Percentiles rank a stretch among this genome's conserved stretches.
These are phyloP conservation scores for Moelleriella libera DNA, from an alignment of 2,329 filamentous ascomycete species.

Conservation along the genomic window DNA sequence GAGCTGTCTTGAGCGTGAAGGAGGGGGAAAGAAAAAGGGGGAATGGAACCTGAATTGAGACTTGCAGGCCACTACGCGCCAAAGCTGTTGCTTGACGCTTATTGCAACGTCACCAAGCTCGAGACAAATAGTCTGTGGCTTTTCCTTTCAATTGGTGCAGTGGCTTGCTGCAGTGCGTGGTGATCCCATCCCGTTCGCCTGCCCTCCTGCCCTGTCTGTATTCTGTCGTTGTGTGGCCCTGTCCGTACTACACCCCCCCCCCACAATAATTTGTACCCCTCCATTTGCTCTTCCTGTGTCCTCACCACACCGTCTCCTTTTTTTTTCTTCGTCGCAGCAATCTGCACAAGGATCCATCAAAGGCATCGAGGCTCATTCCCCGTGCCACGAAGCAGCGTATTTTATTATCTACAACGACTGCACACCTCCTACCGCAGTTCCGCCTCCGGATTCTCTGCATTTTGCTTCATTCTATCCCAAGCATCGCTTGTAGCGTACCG, in stretches of 20 bases:
- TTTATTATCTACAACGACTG: constrained; percentile 14
- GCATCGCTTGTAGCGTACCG: constrained; percentile 1
- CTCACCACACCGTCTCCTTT: constrained; percentile 14
- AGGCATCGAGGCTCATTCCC: not conserved
- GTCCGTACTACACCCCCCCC: not conserved
- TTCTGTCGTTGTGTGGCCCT: not conserved
- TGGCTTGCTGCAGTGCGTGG: not conserved
- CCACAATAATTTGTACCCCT: constrained; percentile 26
- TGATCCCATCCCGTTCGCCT: not conserved
- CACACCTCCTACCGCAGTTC: not conserved
- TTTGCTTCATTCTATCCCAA: not conserved
- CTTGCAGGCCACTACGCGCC: not conserved
- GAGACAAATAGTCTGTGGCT: not conserved
- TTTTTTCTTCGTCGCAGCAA: not conserved
- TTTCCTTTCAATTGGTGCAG: not conserved
- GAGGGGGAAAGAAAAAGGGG: not conserved
- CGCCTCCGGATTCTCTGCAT: not conserved
- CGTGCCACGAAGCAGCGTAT: not conserved
- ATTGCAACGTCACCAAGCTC: not conserved
- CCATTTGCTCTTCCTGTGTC: constrained; percentile 7
- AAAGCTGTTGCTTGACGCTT: not conserved
- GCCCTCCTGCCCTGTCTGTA: not conserved
- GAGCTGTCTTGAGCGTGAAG: not conserved
- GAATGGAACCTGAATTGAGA: not conserved
- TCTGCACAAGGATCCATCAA: constrained; percentile 1